phyloP scores from a whole-genome alignment of 371 early-diverging fungal species.

The Umbelopsis sp. region DNA sequence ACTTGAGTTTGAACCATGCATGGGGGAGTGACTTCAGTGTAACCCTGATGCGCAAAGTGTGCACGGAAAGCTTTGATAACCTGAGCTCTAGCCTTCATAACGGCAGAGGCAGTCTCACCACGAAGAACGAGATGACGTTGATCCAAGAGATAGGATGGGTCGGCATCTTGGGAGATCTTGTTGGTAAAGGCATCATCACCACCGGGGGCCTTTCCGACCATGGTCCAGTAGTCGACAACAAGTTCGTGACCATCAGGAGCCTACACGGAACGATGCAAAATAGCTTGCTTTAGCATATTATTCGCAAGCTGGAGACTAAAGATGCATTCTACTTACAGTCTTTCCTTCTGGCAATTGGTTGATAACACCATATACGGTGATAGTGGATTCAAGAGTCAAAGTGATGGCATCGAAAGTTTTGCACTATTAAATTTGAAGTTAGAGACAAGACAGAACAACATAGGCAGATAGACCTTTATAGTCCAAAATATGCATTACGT shows the following conservation, averaged over 20 bases:
- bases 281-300: neutral
- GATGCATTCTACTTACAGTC: conserved; percentile 54
- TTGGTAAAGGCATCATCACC: conserved; percentile 94
- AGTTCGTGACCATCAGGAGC: conserved; percentile 97
- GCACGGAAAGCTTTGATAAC: conserved; percentile 94
- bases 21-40: conserved; percentile 98
- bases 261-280: conserved; percentile 31
- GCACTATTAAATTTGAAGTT: conserved; percentile 60
- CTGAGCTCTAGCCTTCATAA: conserved; percentile 90
- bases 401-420: conserved; percentile 95
- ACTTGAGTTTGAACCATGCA: conserved; percentile 99
- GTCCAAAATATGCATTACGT: conserved; percentile 24
- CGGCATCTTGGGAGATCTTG: conserved; percentile 89
- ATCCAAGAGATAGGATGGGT: conserved; percentile 88
- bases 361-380: conserved; percentile 87
- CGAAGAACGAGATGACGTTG: conserved; percentile 98
- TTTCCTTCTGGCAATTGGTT: conserved; percentile 93
- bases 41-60: conserved; percentile 84
- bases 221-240: conserved; percentile 95
- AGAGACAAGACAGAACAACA: neutral
- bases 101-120: conserved; percentile 88
- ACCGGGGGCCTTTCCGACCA: conserved; percentile 92
- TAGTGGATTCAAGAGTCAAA: conserved; percentile 90
- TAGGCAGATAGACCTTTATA: neutral
- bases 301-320: neutral